Evolutionary conservation across 1,284 basidiomycete genomes (phyloP), one percentile per base, ranked within the genome.

Genomic region (Ceratobasidium sp.): DNA sequence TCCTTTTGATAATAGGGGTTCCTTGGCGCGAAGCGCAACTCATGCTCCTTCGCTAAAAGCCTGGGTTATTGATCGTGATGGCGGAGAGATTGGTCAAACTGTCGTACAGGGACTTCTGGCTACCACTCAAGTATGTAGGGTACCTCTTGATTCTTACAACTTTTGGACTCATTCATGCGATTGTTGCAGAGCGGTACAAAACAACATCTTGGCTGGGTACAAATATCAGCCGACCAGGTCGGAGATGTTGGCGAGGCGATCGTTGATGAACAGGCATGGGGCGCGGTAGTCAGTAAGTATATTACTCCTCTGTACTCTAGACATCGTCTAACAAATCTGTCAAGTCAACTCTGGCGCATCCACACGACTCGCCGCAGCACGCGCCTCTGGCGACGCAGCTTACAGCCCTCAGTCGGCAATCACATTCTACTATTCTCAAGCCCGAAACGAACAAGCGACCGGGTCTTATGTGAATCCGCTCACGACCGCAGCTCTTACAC

Each of bases 1-100:
- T 33, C 2, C 33, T 44, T 18, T 46, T 51, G 23, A 56, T 69
- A 46, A 77, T 58, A 70, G 68, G 66, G 80, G 80, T 23, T 80
- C 80, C 0, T 63, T 80, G n/a, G 76, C 79, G 9, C 80, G 78
- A 18, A 63, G 46, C 7, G 23, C 58, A 2, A 46, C 55, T 3
- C 66, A 76, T 53, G 61, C 73, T 10, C 77, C 80, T 15, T 60
- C 86, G 66, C 83, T 89, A n/a, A 84, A 85, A 6, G 85, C 87
- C 0, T 86, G 86, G 81, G 85, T 88, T 67, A 85, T 89, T 76
- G 86, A 89, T 82, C 84, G 86, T 49, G 89, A 89, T 80, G 85
- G 85, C 26, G 84, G 84, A 0, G 82, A 82, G 4, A 83, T 89
- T 51, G 88, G 88, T 5, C 79, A 83, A 23, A 82, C 82, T 0